These are phyloP conservation scores for Ophiostoma fasciatum DNA, from an alignment of 2,329 filamentous ascomycete species.

Conservation along the genomic window DNA sequence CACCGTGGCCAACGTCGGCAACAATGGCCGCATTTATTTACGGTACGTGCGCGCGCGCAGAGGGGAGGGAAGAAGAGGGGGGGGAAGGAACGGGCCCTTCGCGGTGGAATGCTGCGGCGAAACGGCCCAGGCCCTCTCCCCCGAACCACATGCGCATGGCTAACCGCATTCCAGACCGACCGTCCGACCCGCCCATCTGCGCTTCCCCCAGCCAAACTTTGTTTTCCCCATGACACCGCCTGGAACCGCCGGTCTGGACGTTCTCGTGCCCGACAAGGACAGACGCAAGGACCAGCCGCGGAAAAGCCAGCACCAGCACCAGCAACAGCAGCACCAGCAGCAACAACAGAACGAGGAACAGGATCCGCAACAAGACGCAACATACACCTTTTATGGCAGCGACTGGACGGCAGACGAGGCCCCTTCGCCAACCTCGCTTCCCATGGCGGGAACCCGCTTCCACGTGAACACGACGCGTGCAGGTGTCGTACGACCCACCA, in stretches of 20 bases:
- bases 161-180: conserved; percentile 34
- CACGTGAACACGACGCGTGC: background rate
- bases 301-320: background rate
- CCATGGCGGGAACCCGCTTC: no score
- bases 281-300: conserved; percentile 12
- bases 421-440: conserved; percentile 22
- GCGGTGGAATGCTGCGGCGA: no score
- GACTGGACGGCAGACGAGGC: conserved; percentile 30
- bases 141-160: no score
- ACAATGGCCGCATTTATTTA: conserved; percentile 69
- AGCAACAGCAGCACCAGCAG: background rate
- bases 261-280: conserved; percentile 21
- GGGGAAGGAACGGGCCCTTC: no score
- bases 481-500: conserved; percentile 1
- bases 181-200: conserved; percentile 44
- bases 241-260: conserved; percentile 40
- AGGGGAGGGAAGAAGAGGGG: background rate
- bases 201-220: conserved; percentile 46
- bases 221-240: conserved; percentile 47
- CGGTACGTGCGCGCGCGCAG: conserved; percentile 46
- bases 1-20: conserved; percentile 67
- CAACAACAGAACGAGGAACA: conserved; percentile 6
- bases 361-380: conserved; percentile 12
- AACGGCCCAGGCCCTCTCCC: no score
- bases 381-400: conserved; percentile 15